Base-by-base conservation (phyloP, 495 filamentous ascomycete genomes). In the Pyrenula aspistea region DNA sequence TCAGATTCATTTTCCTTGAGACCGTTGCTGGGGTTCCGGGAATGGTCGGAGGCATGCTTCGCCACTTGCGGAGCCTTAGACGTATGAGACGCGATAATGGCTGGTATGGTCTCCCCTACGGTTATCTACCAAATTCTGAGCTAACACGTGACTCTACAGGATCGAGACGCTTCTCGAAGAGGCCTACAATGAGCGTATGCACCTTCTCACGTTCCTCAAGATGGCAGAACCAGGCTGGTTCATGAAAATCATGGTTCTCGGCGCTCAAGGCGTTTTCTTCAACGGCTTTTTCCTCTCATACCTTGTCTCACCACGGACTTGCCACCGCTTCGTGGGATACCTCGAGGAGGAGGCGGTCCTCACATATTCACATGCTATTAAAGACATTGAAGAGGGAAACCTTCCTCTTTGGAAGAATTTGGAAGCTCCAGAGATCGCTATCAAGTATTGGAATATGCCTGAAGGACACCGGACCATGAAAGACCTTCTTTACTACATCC, bases 101-200 rank as follows among this genome's bases (percentile, higher is more conserved):
- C 66, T 97, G 93, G 92, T 82, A 66, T 60, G 66, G 55, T 23
- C 21, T 8, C 3, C 12, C 47, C 20, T 21, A 12, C 19, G 36
- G 31, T 12, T 24, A 21, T 53, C 25, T 31, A 4, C 21, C n/a
- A n/a, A n/a, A n/a, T 19, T 10, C 47, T 19, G 48, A 4, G 31
- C 15, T 42, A 42, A 42, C 15, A 15, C 10, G n/a, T 15, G 22
- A 54, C 12, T 19, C 22, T 24, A 21, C 56, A 83, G 81, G 81
- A 97, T 99, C 60, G 92, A 96, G 67, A 96, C 89, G 0, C 77
- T 97, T 0, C 79, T 97, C 2, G 93, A 96, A 68, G 93, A 98
- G 70, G 84, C 83, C 52, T 95, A 87, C 74, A 98, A 98, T 63
- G 93, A 98, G 67, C 81, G 92, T 1, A 96, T 97, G 89, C 92